These are phyloP conservation scores for Leccinum rimulosum DNA, from an alignment of 768 basidiomycete species.

Conservation along the genomic window DNA sequence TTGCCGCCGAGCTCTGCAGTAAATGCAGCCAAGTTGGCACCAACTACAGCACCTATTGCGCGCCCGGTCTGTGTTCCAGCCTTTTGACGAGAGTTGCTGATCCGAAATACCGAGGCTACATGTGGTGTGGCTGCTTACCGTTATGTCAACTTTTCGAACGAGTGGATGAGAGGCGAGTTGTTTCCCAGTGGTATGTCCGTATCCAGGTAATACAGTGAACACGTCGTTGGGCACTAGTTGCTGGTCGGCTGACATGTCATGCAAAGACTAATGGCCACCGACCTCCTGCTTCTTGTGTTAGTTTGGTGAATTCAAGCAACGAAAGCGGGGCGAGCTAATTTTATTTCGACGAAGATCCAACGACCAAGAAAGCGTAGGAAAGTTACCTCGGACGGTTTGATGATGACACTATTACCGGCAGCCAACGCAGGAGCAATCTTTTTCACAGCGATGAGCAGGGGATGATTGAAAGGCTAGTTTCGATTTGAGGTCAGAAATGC, in stretches of 20 bases:
- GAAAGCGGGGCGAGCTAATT: conserved; percentile 71
- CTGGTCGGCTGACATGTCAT: background rate
- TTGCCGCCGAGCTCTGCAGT: conserved; percentile 90
- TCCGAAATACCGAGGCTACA: background rate
- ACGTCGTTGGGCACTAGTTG: conserved; percentile 71
- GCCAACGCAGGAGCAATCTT: conserved; percentile 86
- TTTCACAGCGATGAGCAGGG: conserved; percentile 84
- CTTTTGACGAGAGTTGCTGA: conserved; percentile 33
- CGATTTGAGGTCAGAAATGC: background rate
- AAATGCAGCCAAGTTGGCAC: conserved; percentile 67
- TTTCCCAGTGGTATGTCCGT: conserved; percentile 60
- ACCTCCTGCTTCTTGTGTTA: conserved; percentile 69
- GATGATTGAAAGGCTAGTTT: conserved; percentile 81
- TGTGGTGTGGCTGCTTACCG: conserved; percentile 43
- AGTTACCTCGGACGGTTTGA: conserved; percentile 75
- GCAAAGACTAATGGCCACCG: conserved; percentile 13
- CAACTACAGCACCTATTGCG: conserved; percentile 69
- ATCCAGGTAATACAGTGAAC: conserved; percentile 72
- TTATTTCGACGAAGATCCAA: background rate
- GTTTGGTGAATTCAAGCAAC: conserved; percentile 70
- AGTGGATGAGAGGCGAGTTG: conserved; percentile 62
- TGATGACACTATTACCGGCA: conserved; percentile 79
- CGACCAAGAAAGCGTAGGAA: background rate
- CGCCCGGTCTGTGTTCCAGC: conserved; percentile 79
- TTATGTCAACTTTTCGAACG: conserved; percentile 81